phyloP scores from a whole-genome alignment of 2,329 filamentous ascomycete species.

The Pseudomassariella vexata region DNA sequence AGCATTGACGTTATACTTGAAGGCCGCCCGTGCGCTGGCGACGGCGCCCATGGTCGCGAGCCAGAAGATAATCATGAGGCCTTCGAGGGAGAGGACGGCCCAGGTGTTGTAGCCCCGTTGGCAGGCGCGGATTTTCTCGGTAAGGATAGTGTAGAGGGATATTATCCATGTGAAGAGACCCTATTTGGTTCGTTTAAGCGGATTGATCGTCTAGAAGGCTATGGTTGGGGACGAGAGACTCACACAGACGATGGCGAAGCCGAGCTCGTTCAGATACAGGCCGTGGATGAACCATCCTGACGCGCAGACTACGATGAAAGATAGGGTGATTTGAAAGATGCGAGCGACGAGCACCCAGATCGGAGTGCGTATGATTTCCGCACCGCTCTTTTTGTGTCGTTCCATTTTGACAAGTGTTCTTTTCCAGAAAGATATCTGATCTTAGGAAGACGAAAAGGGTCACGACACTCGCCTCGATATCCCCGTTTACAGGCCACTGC shows the following conservation, averaged over 20 bases:
- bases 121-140: conserved; percentile 31
- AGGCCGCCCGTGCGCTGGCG: conserved; percentile 32
- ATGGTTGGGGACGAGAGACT: conserved; percentile 9
- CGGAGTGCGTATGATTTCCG: conserved; percentile 32
- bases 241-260: conserved; percentile 36
- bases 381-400: conserved; percentile 15
- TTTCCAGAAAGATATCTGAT: too few relatives aligned
- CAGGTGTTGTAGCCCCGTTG: conserved; percentile 35
- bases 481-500: too few relatives aligned
- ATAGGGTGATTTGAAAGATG: conserved; percentile 33
- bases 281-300: conserved; percentile 34
- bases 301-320: conserved; percentile 37
- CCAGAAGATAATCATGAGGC: conserved; percentile 40
- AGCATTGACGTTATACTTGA: conserved; percentile 23
- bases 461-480: too few relatives aligned
- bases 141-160: conserved; percentile 33
- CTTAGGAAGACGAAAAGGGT: too few relatives aligned
- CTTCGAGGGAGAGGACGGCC: conserved; percentile 37
- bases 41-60: conserved; percentile 34
- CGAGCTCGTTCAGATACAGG: conserved; percentile 31
- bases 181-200: too few relatives aligned
- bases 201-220: conserved; percentile 8
- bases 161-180: conserved; percentile 39
- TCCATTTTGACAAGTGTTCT: too few relatives aligned
- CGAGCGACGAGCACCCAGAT: conserved; percentile 36